Percentiles rank a stretch among this genome's conserved stretches.
These are phyloP conservation scores for Liriodendron chinense DNA, from an alignment of 164 flowering plant species.

Conservation along the genomic window DNA sequence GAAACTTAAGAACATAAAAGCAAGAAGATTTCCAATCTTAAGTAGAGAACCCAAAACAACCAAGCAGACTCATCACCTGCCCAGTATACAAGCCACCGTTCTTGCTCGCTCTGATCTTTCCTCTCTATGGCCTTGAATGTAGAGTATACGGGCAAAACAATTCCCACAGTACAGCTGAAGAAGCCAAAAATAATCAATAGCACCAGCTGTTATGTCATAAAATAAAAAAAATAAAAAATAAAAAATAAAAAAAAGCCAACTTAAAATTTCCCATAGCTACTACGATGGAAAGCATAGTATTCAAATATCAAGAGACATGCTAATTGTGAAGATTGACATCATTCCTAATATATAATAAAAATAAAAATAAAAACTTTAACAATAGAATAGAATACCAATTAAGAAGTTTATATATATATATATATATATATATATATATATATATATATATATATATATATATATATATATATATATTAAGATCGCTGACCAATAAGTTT, in stretches of 20 bases:
- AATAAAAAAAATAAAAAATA: neutral
- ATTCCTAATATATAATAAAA: too few species aligned
- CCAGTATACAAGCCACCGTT: slow-evolving; percentile 84
- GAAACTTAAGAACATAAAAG: neutral
- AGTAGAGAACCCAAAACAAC: neutral
- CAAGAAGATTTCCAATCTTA: neutral
- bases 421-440: too few species aligned
- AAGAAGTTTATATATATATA: too few species aligned
- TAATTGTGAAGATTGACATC: too few species aligned
- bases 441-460: too few species aligned
- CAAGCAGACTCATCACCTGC: slow-evolving; percentile 51
- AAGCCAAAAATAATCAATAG: neutral
- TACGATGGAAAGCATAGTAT: too few species aligned
- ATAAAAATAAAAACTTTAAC: too few species aligned
- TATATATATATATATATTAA: too few species aligned
- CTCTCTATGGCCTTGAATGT: slow-evolving; percentile 89
- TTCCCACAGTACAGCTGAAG: slow-evolving; percentile 80
- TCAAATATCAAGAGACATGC: too few species aligned
- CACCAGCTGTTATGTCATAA: neutral
- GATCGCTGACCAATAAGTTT: too few species aligned
- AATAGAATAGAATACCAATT: too few species aligned
- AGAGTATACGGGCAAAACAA: slow-evolving; percentile 78
- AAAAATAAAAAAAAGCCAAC: neutral
- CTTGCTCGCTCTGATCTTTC: slow-evolving; percentile 61
- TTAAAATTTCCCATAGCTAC: too few species aligned